Evolutionary conservation across 441 rosid species (phyloP).

Genomic region (Brassica balearica): DNA sequence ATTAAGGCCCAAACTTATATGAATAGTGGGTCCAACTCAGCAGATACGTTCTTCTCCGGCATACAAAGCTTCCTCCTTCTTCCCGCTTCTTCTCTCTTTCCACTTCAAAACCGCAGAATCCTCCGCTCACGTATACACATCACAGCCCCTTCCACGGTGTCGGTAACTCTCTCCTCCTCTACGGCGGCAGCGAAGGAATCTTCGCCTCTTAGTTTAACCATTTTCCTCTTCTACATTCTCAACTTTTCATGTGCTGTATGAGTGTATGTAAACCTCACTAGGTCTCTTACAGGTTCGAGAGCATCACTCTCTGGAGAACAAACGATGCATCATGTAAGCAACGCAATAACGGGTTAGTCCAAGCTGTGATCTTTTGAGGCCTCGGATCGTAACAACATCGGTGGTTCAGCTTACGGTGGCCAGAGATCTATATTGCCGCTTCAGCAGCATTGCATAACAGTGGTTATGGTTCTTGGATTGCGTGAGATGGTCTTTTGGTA

Average conservation of each 20-base stretch:
- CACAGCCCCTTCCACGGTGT: conserved; percentile 68
- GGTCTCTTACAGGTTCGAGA: conserved; percentile 60
- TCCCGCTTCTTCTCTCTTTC: conserved; percentile 40
- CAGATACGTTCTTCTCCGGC: no score
- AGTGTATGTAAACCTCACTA: not conserved
- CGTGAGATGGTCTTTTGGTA: conserved; percentile 95
- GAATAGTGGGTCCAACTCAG: conserved; percentile 24
- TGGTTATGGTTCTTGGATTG: conserved; percentile 75
- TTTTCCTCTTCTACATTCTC: conserved; percentile 3
- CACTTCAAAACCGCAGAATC: conserved; percentile 41
- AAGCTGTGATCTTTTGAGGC: conserved; percentile 90
- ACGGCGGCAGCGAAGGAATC: conserved; percentile 98
- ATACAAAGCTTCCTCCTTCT: not conserved
- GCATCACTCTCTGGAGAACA: conserved; percentile 73
- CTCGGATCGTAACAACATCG: conserved; percentile 90
- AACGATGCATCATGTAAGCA: conserved; percentile 44
- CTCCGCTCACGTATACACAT: conserved; percentile 74
- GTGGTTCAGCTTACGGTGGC: conserved; percentile 99
- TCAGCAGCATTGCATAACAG: conserved; percentile 90
- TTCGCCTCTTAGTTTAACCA: conserved; percentile 49
- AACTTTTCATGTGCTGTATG: not conserved
- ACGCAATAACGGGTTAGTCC: conserved; percentile 60
- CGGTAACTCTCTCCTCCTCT: conserved; percentile 81
- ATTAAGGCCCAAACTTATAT: conserved; percentile 10
- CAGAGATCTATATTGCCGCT: conserved; percentile 94